Evolutionary conservation across 441 rosid species (phyloP), one percentile per base, ranked within the genome.

Genomic region (Codiaeum variegatum): DNA sequence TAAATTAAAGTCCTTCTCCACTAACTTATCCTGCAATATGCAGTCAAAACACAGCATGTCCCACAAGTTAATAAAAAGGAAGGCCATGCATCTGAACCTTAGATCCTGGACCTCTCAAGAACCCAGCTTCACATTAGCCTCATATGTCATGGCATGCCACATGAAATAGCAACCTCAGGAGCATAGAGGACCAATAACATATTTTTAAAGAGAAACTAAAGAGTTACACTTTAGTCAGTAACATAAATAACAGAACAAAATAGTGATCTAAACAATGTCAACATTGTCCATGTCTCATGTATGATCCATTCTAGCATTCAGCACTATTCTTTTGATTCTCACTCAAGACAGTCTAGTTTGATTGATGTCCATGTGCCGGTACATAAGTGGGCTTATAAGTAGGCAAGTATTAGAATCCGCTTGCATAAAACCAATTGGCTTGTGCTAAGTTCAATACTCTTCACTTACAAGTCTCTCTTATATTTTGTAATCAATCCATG

Each of bases 1-100:
- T n/a, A 49, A 26, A 29, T 71, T 61, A 28, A 71, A 71, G 62
- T 71, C 60, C 54, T 56, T 47, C 44, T 19, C 31, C 21, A 46
- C 67, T 46, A 61, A 36, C n/a, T 8, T 51, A 2, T 51, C 62
- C 75, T 71, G 60, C 66, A 61, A 46, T 12, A 28, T 6, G 44
- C 31, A 70, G 5, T 36, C 52, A 36, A 69, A 16, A 21, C 36
- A n/a, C 32, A 38, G 13, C 72, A 77, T 46, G 26, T 28, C 61
- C 13, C 32, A 24, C 32, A 23, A 11, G 31, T 24, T 23, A 56
- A 56, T 11, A 24, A 56, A 54, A 56, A 23, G 18, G 61, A 56
- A 56, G 32, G 9, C 26, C 28, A 3, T 21, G 58, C 26, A 21
- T 52, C 26, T 52, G 26, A 21, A 21, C 58, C 58, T 52, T 26